Evolutionary conservation across 768 basidiomycete genomes (phyloP).

Genomic region (Artomyces pyxidatus): DNA sequence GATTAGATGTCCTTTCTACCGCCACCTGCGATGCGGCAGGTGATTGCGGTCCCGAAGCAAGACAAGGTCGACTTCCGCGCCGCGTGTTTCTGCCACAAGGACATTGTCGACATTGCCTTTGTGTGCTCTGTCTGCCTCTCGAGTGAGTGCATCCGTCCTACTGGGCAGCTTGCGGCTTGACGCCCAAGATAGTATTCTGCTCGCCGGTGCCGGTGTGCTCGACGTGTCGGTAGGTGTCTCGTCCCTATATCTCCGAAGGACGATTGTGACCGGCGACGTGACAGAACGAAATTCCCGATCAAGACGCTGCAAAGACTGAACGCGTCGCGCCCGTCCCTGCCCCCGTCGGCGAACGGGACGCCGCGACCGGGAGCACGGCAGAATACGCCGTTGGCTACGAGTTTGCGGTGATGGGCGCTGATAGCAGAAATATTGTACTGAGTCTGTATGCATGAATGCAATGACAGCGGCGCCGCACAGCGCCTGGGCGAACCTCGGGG

Average conservation of each 20-base stretch:
- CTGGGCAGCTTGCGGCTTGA: background rate
- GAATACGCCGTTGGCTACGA: slow-evolving; percentile 11
- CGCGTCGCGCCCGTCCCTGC: slow-evolving; percentile 31
- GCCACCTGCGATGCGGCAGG: slow-evolving; percentile 60
- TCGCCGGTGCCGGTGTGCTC: slow-evolving; percentile 89
- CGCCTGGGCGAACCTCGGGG: background rate
- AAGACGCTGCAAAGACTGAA: slow-evolving; percentile 83
- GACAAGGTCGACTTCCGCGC: slow-evolving; percentile 96
- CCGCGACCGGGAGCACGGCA: slow-evolving; percentile 11
- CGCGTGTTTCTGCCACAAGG: slow-evolving; percentile 98
- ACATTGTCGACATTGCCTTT: slow-evolving; percentile 92
- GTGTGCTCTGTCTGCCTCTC: slow-evolving; percentile 98
- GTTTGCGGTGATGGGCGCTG: slow-evolving; percentile 6
- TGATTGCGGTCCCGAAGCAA: slow-evolving; percentile 82
- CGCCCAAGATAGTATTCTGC: slow-evolving; percentile 66
- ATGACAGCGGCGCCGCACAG: background rate
- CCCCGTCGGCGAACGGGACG: slow-evolving; percentile 10
- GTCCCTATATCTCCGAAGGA: slow-evolving; percentile 3
- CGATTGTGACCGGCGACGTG: background rate
- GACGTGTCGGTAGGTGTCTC: slow-evolving; percentile 71
- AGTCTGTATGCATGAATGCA: background rate
- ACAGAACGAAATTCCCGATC: slow-evolving; percentile 90
- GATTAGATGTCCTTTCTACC: slow-evolving; percentile 84
- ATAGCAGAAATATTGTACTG: background rate
- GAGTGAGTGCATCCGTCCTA: slow-evolving; percentile 46